phyloP scores from a whole-genome alignment of 495 filamentous ascomycete genomes.

The Cudoniella acicularis region DNA sequence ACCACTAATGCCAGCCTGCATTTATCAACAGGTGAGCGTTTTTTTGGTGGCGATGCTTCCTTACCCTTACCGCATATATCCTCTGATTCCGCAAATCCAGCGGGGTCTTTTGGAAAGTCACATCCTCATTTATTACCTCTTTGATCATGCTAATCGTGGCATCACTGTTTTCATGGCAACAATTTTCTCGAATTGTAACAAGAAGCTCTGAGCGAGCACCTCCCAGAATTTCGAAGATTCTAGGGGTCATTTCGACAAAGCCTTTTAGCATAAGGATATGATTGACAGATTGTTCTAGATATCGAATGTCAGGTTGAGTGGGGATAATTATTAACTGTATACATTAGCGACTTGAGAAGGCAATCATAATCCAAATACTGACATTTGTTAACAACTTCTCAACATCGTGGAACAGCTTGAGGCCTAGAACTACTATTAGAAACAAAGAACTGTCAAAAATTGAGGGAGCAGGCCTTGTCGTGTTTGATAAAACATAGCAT shows the following conservation, averaged over 20 bases:
- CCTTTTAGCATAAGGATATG: conserved; percentile 84
- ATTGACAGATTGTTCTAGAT: conserved; percentile 77
- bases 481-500: conserved; percentile 81
- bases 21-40: neutral
- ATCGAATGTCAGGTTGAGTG: conserved; percentile 58
- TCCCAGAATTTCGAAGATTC: conserved; percentile 64
- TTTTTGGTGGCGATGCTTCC: neutral
- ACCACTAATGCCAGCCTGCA: conserved; percentile 75
- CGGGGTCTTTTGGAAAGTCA: conserved; percentile 71
- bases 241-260: conserved; percentile 64
- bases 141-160: conserved; percentile 62
- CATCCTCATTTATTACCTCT: conserved; percentile 74
- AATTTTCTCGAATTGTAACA: conserved; percentile 62
- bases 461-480: conserved; percentile 49
- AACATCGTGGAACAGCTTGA: conserved; percentile 70
- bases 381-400: conserved; percentile 64
- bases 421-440: conserved; percentile 39
- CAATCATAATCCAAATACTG: conserved; percentile 12
- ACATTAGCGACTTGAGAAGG: conserved; percentile 15
- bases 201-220: conserved; percentile 65
- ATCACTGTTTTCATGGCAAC: conserved; percentile 54
- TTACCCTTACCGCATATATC: conserved; percentile 85
- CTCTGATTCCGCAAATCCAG: conserved; percentile 88
- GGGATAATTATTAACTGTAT: conserved; percentile 49
- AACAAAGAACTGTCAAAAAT: neutral